These are phyloP conservation scores for Psilocybe tampanensis DNA, from an alignment of 768 basidiomycete genomes.

Conservation along the genomic window DNA sequence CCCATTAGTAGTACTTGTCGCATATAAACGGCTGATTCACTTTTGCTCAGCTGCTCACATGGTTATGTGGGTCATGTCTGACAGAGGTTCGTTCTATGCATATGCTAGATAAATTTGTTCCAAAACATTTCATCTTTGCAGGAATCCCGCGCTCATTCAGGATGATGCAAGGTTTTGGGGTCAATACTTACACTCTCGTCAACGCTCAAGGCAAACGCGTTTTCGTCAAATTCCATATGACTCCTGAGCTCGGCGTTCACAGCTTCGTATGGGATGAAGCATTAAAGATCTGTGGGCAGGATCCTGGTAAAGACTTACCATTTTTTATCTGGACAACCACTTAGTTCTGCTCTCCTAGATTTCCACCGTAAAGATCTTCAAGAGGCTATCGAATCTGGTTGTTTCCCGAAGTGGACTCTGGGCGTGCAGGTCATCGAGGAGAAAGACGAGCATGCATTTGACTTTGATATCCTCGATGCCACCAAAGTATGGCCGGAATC, in stretches of 20 bases:
- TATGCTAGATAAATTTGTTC: not conserved
- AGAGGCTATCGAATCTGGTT: conserved; percentile 77
- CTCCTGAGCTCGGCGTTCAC: conserved; percentile 81
- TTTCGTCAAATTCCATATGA: conserved; percentile 91
- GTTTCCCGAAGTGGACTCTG: conserved; percentile 77
- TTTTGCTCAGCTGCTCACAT: conserved; percentile 58
- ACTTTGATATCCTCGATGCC: conserved; percentile 86
- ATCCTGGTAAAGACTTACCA: conserved; percentile 58
- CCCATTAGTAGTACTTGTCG: not conserved
- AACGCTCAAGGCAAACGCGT: conserved; percentile 66
- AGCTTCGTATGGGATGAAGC: conserved; percentile 90
- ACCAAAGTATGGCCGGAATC: conserved; percentile 90
- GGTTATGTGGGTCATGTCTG: conserved; percentile 86
- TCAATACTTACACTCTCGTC: conserved; percentile 82
- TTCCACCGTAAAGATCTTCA: conserved; percentile 87
- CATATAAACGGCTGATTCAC: no score
- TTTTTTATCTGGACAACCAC: not conserved
- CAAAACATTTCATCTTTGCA: conserved; percentile 6
- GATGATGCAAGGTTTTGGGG: conserved; percentile 90
- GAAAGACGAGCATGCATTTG: conserved; percentile 76
- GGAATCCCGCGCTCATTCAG: conserved; percentile 83
- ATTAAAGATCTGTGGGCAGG: conserved; percentile 79
- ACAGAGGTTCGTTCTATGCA: conserved; percentile 46
- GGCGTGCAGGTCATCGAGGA: conserved; percentile 75
- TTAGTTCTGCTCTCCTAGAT: conserved; percentile 39